Percentiles rank a stretch among this genome's conserved stretches.
Conservation (phyloP, 2,329 filamentous ascomycete species). For the Coniochaeta sp. region DNA sequence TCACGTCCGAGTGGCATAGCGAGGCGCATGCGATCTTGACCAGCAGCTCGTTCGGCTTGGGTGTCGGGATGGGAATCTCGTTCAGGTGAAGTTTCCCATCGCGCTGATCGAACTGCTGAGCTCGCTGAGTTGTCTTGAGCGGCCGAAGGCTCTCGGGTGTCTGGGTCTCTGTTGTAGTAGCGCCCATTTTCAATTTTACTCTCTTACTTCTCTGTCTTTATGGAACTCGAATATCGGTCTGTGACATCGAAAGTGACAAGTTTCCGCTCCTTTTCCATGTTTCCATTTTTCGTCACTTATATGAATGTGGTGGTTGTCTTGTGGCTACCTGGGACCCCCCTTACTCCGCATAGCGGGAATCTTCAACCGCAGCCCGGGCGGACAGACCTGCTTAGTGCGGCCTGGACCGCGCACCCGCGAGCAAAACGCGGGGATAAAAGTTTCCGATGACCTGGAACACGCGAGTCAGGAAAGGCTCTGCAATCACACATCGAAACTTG, state of each 20-base stretch:
- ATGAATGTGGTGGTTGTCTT: background rate
- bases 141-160: background rate
- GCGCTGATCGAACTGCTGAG: background rate
- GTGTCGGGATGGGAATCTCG: background rate
- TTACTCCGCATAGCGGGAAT: background rate
- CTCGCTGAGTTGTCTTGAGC: background rate
- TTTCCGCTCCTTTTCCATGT: background rate
- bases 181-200: background rate
- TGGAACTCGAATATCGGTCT: background rate
- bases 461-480: background rate
- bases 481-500: background rate
- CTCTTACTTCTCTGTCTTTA: background rate
- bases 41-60: background rate
- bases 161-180: background rate
- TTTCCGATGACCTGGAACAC: background rate
- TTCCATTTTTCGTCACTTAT: background rate
- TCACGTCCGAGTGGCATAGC: conserved; percentile 1
- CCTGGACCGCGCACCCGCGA: background rate
- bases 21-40: background rate
- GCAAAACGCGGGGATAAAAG: background rate
- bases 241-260: background rate
- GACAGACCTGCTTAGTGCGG: background rate
- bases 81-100: conserved; percentile 1
- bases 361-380: background rate
- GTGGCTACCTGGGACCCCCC: background rate